Evolutionary conservation across 345 rosid genomes (phyloP).

Genomic region (Rhodamnia argentea): DNA sequence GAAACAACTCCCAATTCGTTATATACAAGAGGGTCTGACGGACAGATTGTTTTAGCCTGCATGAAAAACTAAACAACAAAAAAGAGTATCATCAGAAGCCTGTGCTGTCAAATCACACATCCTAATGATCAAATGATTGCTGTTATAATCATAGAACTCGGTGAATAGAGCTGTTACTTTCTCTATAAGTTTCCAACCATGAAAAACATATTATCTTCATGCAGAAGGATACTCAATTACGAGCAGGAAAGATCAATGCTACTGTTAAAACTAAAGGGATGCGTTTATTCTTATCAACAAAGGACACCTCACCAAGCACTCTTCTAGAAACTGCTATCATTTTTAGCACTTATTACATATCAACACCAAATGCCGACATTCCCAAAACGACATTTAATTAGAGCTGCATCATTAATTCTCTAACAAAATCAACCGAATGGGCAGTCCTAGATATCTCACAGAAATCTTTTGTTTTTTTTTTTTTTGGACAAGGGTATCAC

Average conservation of each 20-base stretch:
- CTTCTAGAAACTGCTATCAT: background rate
- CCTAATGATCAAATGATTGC: background rate
- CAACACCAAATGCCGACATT: background rate
- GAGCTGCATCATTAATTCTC: background rate
- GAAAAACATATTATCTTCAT: background rate
- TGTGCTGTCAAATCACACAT: background rate
- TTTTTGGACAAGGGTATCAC: background rate
- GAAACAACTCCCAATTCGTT: constrained; percentile 99
- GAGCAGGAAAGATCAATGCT: background rate
- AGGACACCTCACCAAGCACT: background rate
- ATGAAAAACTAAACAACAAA: constrained; percentile 58
- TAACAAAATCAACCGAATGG: background rate
- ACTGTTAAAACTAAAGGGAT: background rate
- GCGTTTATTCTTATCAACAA: background rate
- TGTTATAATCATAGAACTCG: background rate
- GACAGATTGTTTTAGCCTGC: constrained; percentile 88
- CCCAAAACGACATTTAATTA: background rate
- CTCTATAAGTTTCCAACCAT: background rate
- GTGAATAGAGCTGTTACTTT: background rate
- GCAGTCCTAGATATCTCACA: background rate
- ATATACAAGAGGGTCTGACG: constrained; percentile 90
- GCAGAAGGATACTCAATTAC: background rate
- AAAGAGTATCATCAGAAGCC: background rate
- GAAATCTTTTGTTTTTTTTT: background rate
- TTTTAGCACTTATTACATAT: background rate